Evolutionary conservation across 352 stramenopile species (phyloP), one percentile per base, ranked within the genome.

Genomic region (Phytophthora citrophthora): DNA sequence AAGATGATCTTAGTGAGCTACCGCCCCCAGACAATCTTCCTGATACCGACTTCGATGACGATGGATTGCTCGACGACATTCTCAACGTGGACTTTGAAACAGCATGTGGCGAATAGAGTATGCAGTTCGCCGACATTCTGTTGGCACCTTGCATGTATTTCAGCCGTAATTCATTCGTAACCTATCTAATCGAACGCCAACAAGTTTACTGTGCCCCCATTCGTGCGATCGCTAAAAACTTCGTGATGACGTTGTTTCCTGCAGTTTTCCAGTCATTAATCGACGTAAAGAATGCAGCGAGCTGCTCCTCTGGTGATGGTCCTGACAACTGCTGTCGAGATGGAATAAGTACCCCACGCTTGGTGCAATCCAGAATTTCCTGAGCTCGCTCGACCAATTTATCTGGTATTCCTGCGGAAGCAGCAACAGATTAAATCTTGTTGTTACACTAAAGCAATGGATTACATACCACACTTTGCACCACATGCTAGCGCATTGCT

Each of bases 401-500:
- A 3, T 77, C 44, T 12, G 76, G 63, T 31, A 90, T 81, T 43
- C 81, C 81, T 90, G 59, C 13, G 15, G 16, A 34, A 47, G 8
- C 5, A 18, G 53, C 23, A 26, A 18, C 15, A 9, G 11, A 48
- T 72, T 32, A 58, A 12, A 68, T 55, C 18, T 49, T 57, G 23
- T 43, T 24, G 8, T 11, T 8, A 46, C n/a, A 29, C 38, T 12
- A 26, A n/a, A 20, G 8, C 11, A 27, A 47, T 3, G 13, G 20
- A 15, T 29, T 29, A 64, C 64, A 31, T 66, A 94, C 88, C 88
- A 29, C 79, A 91, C 31, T 79, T 74, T 29, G 72, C 47, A 45
- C 86, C 88, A 55, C 86, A 96, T 5, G 69, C 61, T 45, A 96
- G 70, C 9, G 83, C 88, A 51, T 94, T 93, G 61, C 88, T 96